Base-by-base conservation (phyloP, 78 protist species). In the Anaeramoeba ignava region DNA sequence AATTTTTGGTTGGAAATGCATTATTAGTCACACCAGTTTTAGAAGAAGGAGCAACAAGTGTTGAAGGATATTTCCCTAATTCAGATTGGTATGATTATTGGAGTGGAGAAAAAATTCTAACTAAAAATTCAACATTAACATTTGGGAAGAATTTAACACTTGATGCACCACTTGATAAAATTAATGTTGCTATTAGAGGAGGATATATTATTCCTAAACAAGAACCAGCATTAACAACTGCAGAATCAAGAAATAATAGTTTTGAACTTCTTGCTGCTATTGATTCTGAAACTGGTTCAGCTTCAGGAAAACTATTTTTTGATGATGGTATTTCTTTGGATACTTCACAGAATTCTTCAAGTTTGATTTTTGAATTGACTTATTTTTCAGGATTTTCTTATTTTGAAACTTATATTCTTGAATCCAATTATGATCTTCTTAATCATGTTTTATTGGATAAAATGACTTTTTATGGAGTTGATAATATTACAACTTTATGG, bases 21-120 rank as follows among this genome's bases (percentile, higher is more conserved):
- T 17, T 92, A 41, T 37, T 92, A 42, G 90, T 90, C 68, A 41
- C 90, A 2, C 95, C 95, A 12, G 94, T 90, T 12, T 82, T 89
- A 23, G 39, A 80, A 37, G 39, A 80, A 37, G 82, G 82, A 8
- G 78, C 36, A 37, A 80, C 82, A 34, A 27, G 39, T 23, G 82
- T 80, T 37, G 82, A 80, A 12, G 82, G 78, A 34, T 80, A 80
- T 37, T 8, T 80, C 39, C 82, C 82, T 23, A 80, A 80, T 34
- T 8, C 8, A 23, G 82, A 37, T 17, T 80, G 82, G 82, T 80
- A 38, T 34, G 17, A 38, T 34, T 34, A 38, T 17, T 17, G 8
- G 17, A 38, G 39, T 27, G 82, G 82, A 8, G 82, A 38, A 37
- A 80, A 17, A 23, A 17, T 37, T 27, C 8, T 80, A 12, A 37